A percentile compares a stretch with the other conserved stretches of the same genome.
These are phyloP conservation scores for Paramicrosporidium saccamoebae DNA, from an alignment of 371 early-diverging fungal genomes.

Conservation along the genomic window DNA sequence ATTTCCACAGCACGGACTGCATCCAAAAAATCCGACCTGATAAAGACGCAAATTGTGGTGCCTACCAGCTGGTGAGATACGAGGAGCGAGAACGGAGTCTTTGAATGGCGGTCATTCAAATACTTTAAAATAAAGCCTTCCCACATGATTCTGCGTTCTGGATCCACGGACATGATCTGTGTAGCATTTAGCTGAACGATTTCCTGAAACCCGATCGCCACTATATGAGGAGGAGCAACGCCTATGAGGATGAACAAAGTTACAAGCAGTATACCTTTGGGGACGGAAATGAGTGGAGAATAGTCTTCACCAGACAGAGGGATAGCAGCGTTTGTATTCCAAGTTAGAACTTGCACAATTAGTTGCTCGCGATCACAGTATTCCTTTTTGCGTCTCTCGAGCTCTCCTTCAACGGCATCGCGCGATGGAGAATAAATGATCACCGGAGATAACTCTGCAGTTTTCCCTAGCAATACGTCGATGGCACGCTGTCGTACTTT, in stretches of 20 bases:
- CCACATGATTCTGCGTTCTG: constrained; percentile 17
- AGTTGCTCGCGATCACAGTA: too few relatives aligned
- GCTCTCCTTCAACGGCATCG: too few relatives aligned
- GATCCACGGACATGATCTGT: constrained; percentile 49
- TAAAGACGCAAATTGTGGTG: constrained; percentile 43
- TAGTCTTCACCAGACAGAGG: too few relatives aligned
- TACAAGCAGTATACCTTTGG: constrained; percentile 1
- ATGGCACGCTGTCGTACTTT: constrained; percentile 59
- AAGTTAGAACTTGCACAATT: too few relatives aligned
- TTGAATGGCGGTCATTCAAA: constrained; percentile 10
- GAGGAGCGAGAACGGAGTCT: constrained; percentile 22
- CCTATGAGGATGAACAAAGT: constrained; percentile 2
- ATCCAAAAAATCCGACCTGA: constrained; percentile 17
- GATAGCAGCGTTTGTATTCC: too few relatives aligned
- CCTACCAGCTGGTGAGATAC: constrained; percentile 59
- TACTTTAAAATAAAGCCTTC: constrained; percentile 19
- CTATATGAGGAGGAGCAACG: constrained; percentile 29
- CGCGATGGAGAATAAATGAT: constrained; percentile 13
- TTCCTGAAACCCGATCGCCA: constrained; percentile 69
- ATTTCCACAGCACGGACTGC: constrained; percentile 50
- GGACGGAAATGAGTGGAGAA: neutral
- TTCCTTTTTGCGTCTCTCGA: too few relatives aligned
- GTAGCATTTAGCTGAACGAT: constrained; percentile 59
- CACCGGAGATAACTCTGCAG: constrained; percentile 10
- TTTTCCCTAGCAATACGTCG: constrained; percentile 32